Base-by-base conservation (phyloP, 345 rosid species). In the Abelmoschus esculentus region DNA sequence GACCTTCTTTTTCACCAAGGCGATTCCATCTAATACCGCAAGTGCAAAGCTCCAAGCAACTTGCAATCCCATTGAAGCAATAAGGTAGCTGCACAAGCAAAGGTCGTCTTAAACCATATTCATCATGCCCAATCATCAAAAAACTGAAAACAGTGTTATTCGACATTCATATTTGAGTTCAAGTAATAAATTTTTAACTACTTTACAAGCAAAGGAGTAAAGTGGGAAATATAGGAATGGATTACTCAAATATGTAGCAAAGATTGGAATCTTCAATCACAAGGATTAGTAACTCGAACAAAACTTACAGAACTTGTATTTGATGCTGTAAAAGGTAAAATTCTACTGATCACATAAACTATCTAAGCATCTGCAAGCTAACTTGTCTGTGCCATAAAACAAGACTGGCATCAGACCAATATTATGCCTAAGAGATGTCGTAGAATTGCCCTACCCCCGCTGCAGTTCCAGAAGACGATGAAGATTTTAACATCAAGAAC, bases 1-100 rank as follows among this genome's bases (percentile, higher is more conserved):
- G 44, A 79, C 83, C 78, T 83, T 86, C 87, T 83, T 85, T 75
- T 76, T 81, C 60, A 75, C 57, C 73, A 90, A 74, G 2, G 97
- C 88, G 52, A 80, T 83, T 14, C 80, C 81, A 75, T 87, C 96
- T 15, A 93, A 71, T 54, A 74, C 34, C 2, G 91, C 93, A 13
- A 93, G 97, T 53, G 90, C 90, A 12, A 77, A 84, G 86, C 97
- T 89, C 98, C 98, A 93, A 69, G 85, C 72, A 6, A 85, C 67
- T 85, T 90, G 96, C 77, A 92, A 77, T 73, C 96, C 90, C 98
- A 93, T 93, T 63, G 96, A 86, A 74, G 97, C 96, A 58, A 90
- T 83, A 69, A 90, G 78, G 71, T 81, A 90, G 83, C 98, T 93
- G 84, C 81, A 83, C 67, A 74, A 72, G 36, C 7, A 75, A 64